phyloP scores from a whole-genome alignment of 1,284 basidiomycete species.

The Nidula niveotomentosa region DNA sequence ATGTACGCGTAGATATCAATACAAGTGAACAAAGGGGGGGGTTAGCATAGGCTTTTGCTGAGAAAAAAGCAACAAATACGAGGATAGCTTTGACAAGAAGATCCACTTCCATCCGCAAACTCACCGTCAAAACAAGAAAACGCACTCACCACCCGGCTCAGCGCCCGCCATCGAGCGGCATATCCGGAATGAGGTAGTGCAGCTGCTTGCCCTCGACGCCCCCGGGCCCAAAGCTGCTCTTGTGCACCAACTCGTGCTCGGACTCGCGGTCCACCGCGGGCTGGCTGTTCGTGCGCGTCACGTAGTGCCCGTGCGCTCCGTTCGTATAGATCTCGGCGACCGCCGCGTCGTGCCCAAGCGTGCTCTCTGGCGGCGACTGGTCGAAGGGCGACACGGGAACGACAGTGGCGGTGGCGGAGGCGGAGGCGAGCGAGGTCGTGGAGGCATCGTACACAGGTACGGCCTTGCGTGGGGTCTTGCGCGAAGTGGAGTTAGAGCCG shows the following conservation, averaged over 20 bases:
- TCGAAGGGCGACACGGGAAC: background rate
- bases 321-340: background rate
- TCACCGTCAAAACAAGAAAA: too few relatives aligned
- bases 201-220: constrained; percentile 33
- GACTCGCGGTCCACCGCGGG: background rate
- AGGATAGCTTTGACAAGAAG: too few relatives aligned
- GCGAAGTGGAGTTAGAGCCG: constrained; percentile 16
- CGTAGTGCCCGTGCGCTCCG: constrained; percentile 20
- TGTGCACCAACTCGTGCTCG: constrained; percentile 24
- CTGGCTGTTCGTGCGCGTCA: constrained; percentile 18
- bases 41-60: too few relatives aligned
- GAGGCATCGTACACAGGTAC: constrained; percentile 38
- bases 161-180: constrained; percentile 16
- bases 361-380: background rate
- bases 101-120: too few relatives aligned
- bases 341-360: background rate
- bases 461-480: constrained; percentile 37
- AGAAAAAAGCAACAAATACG: too few relatives aligned
- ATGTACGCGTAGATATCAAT: too few relatives aligned
- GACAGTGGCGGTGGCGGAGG: background rate
- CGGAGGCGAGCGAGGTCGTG: constrained; percentile 6
- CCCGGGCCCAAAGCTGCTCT: constrained; percentile 36
- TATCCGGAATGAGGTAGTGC: constrained; percentile 40
- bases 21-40: too few relatives aligned
- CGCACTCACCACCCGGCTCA: too few relatives aligned